phyloP scores from a whole-genome alignment of 1,284 basidiomycete genomes.

The Ceratobasidium sp. region DNA sequence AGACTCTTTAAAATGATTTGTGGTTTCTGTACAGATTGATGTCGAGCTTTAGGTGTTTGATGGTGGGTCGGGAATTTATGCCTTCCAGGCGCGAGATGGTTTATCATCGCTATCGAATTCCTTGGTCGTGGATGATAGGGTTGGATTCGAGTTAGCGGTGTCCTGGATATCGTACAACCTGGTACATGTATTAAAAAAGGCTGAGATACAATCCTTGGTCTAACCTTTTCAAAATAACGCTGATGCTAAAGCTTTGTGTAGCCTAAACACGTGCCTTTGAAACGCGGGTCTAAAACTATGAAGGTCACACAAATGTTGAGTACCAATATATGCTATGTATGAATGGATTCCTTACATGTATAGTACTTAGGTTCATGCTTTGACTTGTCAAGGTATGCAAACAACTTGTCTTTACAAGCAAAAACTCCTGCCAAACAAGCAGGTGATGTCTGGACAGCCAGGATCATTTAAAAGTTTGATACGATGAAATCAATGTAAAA shows the following conservation, averaged over 20 bases:
- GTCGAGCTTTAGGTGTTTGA: too few relatives aligned
- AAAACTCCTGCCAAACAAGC: not conserved
- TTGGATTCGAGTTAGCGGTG: too few relatives aligned
- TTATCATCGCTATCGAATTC: not conserved
- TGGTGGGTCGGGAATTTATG: too few relatives aligned
- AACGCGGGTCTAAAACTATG: conserved; percentile 2
- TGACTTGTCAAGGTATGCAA: not conserved
- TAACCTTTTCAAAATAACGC: not conserved
- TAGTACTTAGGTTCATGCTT: conserved; percentile 2
- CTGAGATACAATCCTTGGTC: not conserved
- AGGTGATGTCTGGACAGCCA: not conserved
- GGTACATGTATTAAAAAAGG: not conserved
- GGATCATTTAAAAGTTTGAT: not conserved
- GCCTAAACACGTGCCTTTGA: not conserved
- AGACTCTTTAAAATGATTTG: too few relatives aligned
- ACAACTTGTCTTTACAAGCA: conserved; percentile 7
- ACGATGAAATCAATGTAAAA: not conserved
- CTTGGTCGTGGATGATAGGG: not conserved
- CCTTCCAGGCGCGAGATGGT: conserved; percentile 10
- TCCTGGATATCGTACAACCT: not conserved
- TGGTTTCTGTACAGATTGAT: too few relatives aligned
- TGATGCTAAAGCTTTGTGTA: too few relatives aligned
- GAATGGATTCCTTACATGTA: not conserved
- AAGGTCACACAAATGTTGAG: too few relatives aligned
- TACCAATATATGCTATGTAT: too few relatives aligned